These are phyloP conservation scores for Pythium sukuiense DNA, from an alignment of 352 stramenopile genomes.

Conservation along the genomic window DNA sequence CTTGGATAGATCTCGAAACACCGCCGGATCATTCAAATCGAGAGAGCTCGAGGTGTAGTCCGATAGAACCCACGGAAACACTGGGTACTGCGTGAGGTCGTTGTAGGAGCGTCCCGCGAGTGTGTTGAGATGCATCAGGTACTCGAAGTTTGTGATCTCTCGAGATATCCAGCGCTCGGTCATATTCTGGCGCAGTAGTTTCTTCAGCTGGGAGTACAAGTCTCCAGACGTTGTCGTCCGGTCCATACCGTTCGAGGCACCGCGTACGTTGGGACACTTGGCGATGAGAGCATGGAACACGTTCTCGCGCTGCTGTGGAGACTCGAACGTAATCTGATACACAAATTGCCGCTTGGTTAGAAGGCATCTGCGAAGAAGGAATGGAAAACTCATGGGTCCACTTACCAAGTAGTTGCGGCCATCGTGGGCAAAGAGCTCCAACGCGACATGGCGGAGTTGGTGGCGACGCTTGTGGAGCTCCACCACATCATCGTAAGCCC, in stretches of 20 bases:
- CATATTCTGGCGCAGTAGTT: conserved; percentile 74
- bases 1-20: conserved; percentile 96
- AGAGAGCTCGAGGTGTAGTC: conserved; percentile 94
- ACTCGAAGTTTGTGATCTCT: conserved; percentile 93
- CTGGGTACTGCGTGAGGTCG: conserved; percentile 97
- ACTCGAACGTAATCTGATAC: conserved; percentile 66
- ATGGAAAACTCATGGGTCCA: not conserved
- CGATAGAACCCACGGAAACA: conserved; percentile 98
- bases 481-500: conserved; percentile 69
- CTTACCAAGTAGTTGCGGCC: conserved; percentile 75
- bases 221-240: conserved; percentile 42
- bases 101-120: conserved; percentile 96
- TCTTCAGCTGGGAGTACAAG: conserved; percentile 67
- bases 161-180: conserved; percentile 73
- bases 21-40: conserved; percentile 89
- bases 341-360: not conserved
- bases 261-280: conserved; percentile 71
- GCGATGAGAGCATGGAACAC: conserved; percentile 76
- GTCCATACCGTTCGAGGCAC: conserved; percentile 64
- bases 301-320: conserved; percentile 53
- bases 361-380: not conserved
- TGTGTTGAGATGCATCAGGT: conserved; percentile 96
- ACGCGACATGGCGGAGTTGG: conserved; percentile 67
- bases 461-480: conserved; percentile 80
- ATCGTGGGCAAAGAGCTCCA: conserved; percentile 77